Evolutionary conservation across 2,329 filamentous ascomycete species (phyloP), one percentile per base, ranked within the genome.

Genomic region (Sarocladium kiliense): DNA sequence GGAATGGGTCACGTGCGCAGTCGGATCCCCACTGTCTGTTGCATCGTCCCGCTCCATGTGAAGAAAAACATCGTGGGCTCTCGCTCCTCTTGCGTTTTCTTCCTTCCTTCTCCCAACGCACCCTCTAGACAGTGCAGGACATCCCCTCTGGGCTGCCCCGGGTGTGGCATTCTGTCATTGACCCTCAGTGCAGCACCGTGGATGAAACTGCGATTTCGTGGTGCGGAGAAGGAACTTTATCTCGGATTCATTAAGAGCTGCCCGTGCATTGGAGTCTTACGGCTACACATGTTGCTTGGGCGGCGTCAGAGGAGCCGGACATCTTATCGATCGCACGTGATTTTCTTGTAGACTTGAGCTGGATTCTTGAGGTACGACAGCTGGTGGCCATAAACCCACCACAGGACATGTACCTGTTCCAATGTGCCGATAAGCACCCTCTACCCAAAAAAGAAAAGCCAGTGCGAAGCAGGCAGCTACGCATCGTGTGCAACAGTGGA

Each of bases 71-170:
- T 57, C 56, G 55, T 41, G 49, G 16, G 42, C 57, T 55, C 57
- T 58, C 36, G n/a, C 26, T 54, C 56, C 58, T 19, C 55, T 50
- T 49, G 41, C 44, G 53, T 58, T 54, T 58, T 27, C 30, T 55
- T 63, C 68, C 71, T 51, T 36, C 71, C 57, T 73, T 74, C 70
- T 66, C 70, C 64, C 76, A 83, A 87, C 86, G 87, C 87, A 81
- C 80, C 86, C 85, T 81, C 78, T 77, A 92, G 89, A 93, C 89
- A 93, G 89, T 92, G 84, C 88, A 87, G 82, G 79, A 79, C 86
- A 86, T 84, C 79, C 80, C 25, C 76, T 71, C 73, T 76, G 50
- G 71, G 71, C 74, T 77, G 77, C 76, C 71, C 71, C 71, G 77
- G 74, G 41, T 27, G 72, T 76, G 78, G 75, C 87, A 80, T 92